A percentile compares a stretch with the other conserved stretches of the same genome.
These are phyloP conservation scores for Salvia hispanica DNA, from an alignment of 257 asterid genomes.

Conservation along the genomic window DNA sequence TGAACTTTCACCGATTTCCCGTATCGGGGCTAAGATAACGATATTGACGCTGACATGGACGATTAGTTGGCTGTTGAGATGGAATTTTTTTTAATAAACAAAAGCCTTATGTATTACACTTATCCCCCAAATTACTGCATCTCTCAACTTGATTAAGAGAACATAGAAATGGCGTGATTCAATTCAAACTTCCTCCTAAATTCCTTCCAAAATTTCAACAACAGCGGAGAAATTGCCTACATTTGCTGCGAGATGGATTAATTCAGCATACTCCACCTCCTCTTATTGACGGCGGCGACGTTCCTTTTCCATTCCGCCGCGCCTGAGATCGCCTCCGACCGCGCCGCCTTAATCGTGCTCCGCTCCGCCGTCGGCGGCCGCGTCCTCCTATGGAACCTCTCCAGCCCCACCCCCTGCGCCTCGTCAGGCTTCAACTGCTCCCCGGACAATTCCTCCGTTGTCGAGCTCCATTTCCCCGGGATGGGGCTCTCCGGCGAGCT, in stretches of 20 bases:
- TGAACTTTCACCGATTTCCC: no score
- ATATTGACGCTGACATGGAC: no score
- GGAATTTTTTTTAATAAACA: no score
- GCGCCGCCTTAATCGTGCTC: constrained; percentile 69
- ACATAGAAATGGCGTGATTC: constrained; percentile 21
- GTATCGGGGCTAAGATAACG: no score
- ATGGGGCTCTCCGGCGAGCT: constrained; percentile 74
- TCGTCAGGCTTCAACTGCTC: constrained; percentile 85
- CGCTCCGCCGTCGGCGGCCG: constrained; percentile 90
- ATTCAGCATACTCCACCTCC: constrained; percentile 27
- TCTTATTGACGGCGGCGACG: constrained; percentile 31
- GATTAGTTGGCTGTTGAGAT: no score
- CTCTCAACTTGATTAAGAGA: constrained; percentile 14
- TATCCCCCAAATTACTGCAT: no score
- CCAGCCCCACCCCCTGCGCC: constrained; percentile 62
- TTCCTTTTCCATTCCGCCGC: constrained; percentile 36
- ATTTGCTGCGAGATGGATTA: constrained; percentile 32
- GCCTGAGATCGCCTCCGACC: constrained; percentile 71
- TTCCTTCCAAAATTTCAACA: constrained; percentile 15
- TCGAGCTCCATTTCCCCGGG: constrained; percentile 82
- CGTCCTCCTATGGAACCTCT: constrained; percentile 65
- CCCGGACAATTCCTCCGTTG: constrained; percentile 49
- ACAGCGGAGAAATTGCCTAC: constrained; percentile 4
- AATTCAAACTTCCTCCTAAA: constrained; percentile 11
- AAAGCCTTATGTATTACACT: no score